phyloP scores from a whole-genome alignment of 306 rosid genomes.

The Cicer judaicum region DNA sequence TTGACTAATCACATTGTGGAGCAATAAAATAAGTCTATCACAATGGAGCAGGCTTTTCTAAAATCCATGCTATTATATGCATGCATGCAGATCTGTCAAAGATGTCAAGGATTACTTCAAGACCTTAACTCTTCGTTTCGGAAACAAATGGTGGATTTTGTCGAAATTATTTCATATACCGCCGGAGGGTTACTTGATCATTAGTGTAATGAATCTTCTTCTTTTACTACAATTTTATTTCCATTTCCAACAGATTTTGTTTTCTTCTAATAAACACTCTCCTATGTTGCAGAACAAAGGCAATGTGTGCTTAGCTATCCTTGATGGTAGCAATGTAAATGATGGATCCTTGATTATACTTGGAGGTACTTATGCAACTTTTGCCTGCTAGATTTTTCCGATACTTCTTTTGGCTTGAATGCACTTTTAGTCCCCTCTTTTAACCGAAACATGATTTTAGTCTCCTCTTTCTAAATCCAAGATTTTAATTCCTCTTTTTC shows the following conservation, averaged over 20 bases:
- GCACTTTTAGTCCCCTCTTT: too few species aligned
- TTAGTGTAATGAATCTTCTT: constrained; percentile 55
- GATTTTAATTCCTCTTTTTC: too few species aligned
- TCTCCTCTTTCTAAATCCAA: too few species aligned
- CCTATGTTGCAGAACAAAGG: constrained; percentile 66
- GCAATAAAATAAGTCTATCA: constrained; percentile 1
- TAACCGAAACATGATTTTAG: too few species aligned
- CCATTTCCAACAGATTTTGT: constrained; percentile 30
- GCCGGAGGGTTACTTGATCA: constrained; percentile 76
- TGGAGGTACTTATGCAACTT: constrained; percentile 58
- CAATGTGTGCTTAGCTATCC: constrained; percentile 83
- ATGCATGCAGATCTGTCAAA: constrained; percentile 63
- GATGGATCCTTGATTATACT: constrained; percentile 78
- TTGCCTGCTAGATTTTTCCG: too few species aligned
- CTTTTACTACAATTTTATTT: constrained; percentile 27
- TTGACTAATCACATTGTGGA: constrained; percentile 10
- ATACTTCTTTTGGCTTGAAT: too few species aligned
- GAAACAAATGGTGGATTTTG: constrained; percentile 79
- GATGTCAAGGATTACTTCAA: constrained; percentile 72
- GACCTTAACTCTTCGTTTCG: constrained; percentile 67
- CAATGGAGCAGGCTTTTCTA: constrained; percentile 17
- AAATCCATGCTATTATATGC: constrained; percentile 26
- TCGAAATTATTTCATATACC: constrained; percentile 64
- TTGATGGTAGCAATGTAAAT: constrained; percentile 71
- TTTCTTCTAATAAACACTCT: constrained; percentile 32